Evolutionary conservation across 192 early-diverging fungal genomes (phyloP).

Genomic region (Podila minutissima): DNA sequence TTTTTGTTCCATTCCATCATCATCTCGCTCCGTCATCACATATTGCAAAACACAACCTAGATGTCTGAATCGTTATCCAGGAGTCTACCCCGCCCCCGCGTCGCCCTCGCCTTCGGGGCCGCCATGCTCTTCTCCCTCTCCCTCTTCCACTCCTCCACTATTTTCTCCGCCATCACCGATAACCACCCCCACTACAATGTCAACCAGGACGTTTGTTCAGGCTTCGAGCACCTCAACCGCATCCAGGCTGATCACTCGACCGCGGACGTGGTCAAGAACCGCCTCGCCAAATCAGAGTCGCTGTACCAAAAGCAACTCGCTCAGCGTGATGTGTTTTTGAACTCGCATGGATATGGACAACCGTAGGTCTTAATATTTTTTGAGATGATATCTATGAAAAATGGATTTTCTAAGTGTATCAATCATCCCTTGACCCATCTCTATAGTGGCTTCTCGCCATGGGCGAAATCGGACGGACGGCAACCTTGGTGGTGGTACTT

Average conservation of each 20-base stretch:
- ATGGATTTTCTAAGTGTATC: neutral
- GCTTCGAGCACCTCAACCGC: too few species aligned
- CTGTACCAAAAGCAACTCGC: neutral
- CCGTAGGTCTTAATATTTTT: neutral
- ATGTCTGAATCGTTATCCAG: too few species aligned
- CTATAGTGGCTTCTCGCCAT: neutral
- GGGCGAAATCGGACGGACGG: neutral
- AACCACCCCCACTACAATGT: too few species aligned
- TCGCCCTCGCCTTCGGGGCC: too few species aligned
- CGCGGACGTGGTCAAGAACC: neutral
- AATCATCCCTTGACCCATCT: neutral
- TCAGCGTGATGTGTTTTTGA: neutral
- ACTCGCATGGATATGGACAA: neutral
- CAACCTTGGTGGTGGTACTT: conserved; percentile 21
- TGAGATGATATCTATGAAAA: neutral
- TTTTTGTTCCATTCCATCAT: neutral
- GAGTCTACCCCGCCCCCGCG: too few species aligned
- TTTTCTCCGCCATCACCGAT: too few species aligned
- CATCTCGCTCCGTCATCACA: neutral
- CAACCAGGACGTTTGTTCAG: too few species aligned
- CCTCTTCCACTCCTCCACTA: too few species aligned
- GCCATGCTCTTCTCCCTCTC: too few species aligned
- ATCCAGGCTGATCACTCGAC: too few species aligned
- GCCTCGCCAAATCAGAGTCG: neutral
- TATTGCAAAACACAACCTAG: neutral